phyloP scores from a whole-genome alignment of 1,139 yeast species.

The Citeromyces hawaiiensis region DNA sequence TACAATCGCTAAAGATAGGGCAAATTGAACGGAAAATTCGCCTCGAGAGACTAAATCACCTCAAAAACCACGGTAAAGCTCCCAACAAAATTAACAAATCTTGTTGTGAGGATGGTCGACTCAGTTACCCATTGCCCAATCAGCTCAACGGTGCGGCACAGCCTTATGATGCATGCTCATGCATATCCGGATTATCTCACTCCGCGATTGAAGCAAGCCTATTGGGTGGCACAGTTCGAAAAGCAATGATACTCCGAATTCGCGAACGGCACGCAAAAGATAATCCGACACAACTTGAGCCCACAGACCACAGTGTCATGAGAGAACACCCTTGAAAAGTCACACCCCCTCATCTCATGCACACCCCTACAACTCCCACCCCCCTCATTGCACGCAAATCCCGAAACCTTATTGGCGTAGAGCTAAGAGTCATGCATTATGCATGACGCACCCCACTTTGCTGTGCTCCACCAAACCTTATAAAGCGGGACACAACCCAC shows the following conservation, averaged over 20 bases:
- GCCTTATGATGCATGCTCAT: neutral
- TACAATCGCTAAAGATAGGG: too few species aligned
- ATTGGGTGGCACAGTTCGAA: neutral
- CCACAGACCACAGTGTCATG: too few species aligned
- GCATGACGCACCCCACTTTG: conserved; percentile 2
- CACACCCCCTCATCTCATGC: neutral
- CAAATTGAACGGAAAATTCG: too few species aligned
- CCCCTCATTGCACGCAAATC: neutral
- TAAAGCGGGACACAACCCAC: neutral
- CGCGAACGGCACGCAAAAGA: neutral
- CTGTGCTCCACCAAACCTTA: conserved; percentile 1
- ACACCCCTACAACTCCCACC: neutral
- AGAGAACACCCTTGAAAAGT: too few species aligned
- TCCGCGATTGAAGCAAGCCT: neutral
- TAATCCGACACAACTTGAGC: neutral
- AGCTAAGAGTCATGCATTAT: neutral
- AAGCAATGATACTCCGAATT: neutral
- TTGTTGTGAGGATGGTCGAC: too few species aligned
- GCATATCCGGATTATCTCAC: neutral
- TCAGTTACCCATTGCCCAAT: neutral
- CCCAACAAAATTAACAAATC: too few species aligned
- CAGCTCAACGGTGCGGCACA: neutral
- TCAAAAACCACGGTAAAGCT: too few species aligned
- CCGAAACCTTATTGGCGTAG: neutral
- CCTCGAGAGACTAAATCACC: too few species aligned